Base-by-base conservation (phyloP, 441 rosid genomes). In the Euphorbia celastroides region DNA sequence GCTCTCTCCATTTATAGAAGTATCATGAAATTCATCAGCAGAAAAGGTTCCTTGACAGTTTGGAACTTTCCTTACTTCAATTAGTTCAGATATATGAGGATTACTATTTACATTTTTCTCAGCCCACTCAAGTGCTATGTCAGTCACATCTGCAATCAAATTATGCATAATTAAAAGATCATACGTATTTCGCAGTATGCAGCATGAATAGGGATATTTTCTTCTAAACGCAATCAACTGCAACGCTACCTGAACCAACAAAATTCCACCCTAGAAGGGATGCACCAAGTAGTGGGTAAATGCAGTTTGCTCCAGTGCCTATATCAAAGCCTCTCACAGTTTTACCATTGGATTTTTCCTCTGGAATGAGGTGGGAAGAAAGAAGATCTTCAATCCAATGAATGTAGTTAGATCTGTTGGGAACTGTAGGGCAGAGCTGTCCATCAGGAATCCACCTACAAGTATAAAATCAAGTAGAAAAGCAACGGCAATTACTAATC, bases 401-500 rank as follows among this genome's bases (percentile, higher is more conserved):
- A 23, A 94, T 84, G 79, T 89, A 92, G 65, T 92, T 94, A 2
- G 92, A 94, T 70, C 96, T 84, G 75, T 94, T 92, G 23, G 97
- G 98, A 41, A 94, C 94, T 0, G 98, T 88, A 22, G 98, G 99
- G 78, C 99, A 94, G 36, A 94, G 96, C 63, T 94, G 97, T 30
- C 93, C 94, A 63, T 89, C 93, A 27, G 99, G 97, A 78, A 94
- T 89, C 97, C 98, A 94, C 96, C 98, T 89, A 66, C 46, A 70
- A 28, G 57, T 20, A 12, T 41, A 42, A 57, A 12, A 36, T 56
- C 31, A 3, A 3, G 63, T 48, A 38, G 16, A 23, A 34, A 34
- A 70, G 50, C 26, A 1, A 34, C 12, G 38, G 68, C 28, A 19
- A 25, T 50, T 25, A 25, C 58, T 62, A 56, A 30, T 23, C 46